phyloP scores from a whole-genome alignment of 176 grass and related monocot genomes.

The Eleusine indica region DNA sequence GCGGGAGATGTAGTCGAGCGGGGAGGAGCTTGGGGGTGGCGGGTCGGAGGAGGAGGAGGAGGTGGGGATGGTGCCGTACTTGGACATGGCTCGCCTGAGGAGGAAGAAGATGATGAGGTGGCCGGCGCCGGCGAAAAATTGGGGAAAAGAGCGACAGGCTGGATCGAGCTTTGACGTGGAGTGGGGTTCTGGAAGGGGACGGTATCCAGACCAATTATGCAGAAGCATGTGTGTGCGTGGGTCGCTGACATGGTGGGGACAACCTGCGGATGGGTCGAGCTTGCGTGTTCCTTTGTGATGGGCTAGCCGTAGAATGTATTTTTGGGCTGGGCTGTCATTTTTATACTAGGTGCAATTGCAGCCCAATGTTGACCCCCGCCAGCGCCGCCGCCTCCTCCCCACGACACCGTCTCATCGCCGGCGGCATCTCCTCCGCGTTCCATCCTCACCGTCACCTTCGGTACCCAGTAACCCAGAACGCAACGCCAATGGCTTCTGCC shows the following conservation, averaged over 20 bases:
- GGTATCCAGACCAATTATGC: constrained; percentile 4
- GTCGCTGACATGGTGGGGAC: neutral
- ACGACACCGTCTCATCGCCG: neutral
- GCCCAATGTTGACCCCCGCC: neutral
- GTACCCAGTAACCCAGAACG: neutral
- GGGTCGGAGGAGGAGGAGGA: constrained; percentile 30
- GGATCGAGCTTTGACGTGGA: constrained; percentile 16
- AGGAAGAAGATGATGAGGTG: neutral
- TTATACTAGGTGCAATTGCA: neutral
- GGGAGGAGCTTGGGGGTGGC: constrained; percentile 35
- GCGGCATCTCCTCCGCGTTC: neutral
- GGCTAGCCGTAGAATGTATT: neutral
- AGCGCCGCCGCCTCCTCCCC: too few relatives aligned
- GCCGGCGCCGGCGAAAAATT: constrained; percentile 14
- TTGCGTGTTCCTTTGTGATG: neutral
- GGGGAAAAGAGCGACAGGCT: neutral
- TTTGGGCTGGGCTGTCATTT: neutral
- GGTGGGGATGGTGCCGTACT: constrained; percentile 89
- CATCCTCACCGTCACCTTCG: neutral
- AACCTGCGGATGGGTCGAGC: neutral
- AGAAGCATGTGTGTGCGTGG: neutral
- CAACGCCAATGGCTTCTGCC: neutral
- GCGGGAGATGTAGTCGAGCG: constrained; percentile 86
- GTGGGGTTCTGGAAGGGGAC: neutral
- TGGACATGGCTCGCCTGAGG: constrained; percentile 56